These are phyloP conservation scores for Haematococcus sp. DNA, from an alignment of 139 green algal species.

Conservation along the genomic window DNA sequence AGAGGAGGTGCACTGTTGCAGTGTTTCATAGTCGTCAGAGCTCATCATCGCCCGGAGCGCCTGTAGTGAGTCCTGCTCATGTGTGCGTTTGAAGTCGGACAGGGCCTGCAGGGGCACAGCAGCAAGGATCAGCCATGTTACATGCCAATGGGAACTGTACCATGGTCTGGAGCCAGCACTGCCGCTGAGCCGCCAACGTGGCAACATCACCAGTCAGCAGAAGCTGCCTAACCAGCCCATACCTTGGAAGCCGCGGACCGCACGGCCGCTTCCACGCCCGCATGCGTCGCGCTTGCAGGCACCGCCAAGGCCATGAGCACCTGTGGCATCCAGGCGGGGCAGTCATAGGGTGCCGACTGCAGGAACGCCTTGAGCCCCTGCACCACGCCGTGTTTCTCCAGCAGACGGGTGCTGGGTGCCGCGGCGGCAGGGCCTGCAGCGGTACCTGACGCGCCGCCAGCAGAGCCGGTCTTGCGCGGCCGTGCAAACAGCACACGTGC, in stretches of 20 bases:
- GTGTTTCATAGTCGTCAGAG: conserved; percentile 72
- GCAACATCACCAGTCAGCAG: too few species aligned
- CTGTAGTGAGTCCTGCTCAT: conserved; percentile 44
- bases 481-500: conserved; percentile 44
- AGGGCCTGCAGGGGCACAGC: background rate
- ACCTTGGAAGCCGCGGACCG: conserved; percentile 37
- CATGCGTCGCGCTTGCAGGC: conserved; percentile 19
- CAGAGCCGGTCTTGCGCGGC: conserved; percentile 8
- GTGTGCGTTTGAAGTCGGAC: conserved; percentile 25
- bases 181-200: background rate
- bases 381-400: conserved; percentile 33
- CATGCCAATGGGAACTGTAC: background rate
- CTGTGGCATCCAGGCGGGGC: conserved; percentile 76
- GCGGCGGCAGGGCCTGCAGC: background rate
- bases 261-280: conserved; percentile 7
- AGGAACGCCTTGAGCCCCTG: conserved; percentile 81
- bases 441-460: background rate
- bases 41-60: conserved; percentile 50
- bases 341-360: conserved; percentile 80
- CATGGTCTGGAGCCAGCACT: background rate
- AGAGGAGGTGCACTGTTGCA: conserved; percentile 65
- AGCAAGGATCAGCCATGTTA: background rate
- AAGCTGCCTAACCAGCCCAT: background rate
- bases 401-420: conserved; percentile 1
- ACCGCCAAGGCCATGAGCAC: conserved; percentile 71